These are phyloP conservation scores for Dactylellina drechsleri DNA, from an alignment of 2,329 filamentous ascomycete species.

Conservation along the genomic window DNA sequence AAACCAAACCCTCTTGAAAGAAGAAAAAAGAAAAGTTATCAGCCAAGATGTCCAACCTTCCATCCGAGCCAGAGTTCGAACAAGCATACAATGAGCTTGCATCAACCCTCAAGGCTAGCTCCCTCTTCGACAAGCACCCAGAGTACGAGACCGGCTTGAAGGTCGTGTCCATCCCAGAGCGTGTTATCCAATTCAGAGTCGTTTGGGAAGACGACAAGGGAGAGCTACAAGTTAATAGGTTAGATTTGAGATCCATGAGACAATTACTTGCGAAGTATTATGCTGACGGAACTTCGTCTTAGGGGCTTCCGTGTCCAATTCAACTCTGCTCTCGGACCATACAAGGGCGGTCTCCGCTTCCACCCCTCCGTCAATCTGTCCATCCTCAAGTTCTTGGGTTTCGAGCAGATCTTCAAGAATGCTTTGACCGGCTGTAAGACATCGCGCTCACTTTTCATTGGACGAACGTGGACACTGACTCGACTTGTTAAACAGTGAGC, in stretches of 20 bases:
- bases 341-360: constrained; percentile 96
- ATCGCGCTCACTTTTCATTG: constrained; percentile 18
- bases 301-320: constrained; percentile 94
- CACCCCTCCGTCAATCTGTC: constrained; percentile 86
- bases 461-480: constrained; percentile 3
- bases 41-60: constrained; percentile 78
- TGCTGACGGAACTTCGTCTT: constrained; percentile 72
- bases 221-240: constrained; percentile 56
- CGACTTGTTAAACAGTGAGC: constrained; percentile 68
- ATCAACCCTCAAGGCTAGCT: constrained; percentile 92
- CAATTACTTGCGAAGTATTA: neutral
- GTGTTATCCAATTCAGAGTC: constrained; percentile 95
- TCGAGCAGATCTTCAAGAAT: constrained; percentile 99
- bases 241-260: constrained; percentile 15
- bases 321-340: constrained; percentile 96
- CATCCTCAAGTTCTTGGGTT: constrained; percentile 95
- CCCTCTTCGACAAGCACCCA: constrained; percentile 91
- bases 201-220: constrained; percentile 96
- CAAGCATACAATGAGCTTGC: constrained; percentile 98
- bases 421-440: constrained; percentile 88
- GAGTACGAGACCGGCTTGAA: constrained; percentile 92
- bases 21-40: constrained; percentile 57
- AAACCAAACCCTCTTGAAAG: constrained; percentile 5
- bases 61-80: constrained; percentile 94
- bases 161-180: constrained; percentile 90